phyloP scores from a whole-genome alignment of 2,329 filamentous ascomycete species.

The Aspergillus sp. region DNA sequence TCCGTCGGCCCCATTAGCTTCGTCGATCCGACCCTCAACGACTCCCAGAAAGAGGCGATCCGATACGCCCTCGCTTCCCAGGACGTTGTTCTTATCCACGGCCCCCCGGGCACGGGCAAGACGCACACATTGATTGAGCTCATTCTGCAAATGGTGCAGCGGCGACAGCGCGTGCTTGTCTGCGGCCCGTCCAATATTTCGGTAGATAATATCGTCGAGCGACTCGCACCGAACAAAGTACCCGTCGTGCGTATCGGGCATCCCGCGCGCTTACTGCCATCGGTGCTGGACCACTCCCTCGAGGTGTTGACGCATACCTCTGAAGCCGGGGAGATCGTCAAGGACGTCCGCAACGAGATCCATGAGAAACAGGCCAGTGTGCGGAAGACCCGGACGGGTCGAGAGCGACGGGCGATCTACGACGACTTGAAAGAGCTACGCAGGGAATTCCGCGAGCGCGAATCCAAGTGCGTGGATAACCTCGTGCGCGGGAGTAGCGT shows the following conservation, averaged over 20 bases:
- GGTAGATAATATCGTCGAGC: slow-evolving; percentile 96
- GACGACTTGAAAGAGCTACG: slow-evolving; percentile 74
- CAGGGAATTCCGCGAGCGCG: slow-evolving; percentile 79
- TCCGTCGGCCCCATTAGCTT: slow-evolving; percentile 43
- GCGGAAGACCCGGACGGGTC: slow-evolving; percentile 72
- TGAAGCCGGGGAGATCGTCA: slow-evolving; percentile 79
- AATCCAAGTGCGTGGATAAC: slow-evolving; percentile 69
- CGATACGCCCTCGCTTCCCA: slow-evolving; percentile 74
- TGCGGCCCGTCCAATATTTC: slow-evolving; percentile 95
- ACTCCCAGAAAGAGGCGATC: slow-evolving; percentile 56
- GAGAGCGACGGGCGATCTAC: slow-evolving; percentile 75
- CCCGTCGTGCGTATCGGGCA: slow-evolving; percentile 86
- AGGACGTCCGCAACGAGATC: slow-evolving; percentile 85
- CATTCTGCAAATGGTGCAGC: slow-evolving; percentile 78
- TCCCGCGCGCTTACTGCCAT: slow-evolving; percentile 79
- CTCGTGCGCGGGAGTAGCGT: slow-evolving; percentile 73
- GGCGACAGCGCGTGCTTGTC: slow-evolving; percentile 69
- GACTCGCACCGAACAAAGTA: slow-evolving; percentile 73
- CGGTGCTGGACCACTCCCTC: slow-evolving; percentile 79
- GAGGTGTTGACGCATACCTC: slow-evolving; percentile 86
- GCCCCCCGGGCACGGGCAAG: slow-evolving; percentile 91
- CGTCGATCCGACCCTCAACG: slow-evolving; percentile 49
- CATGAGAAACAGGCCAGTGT: slow-evolving; percentile 84
- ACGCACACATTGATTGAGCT: slow-evolving; percentile 94
- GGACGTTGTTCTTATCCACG: slow-evolving; percentile 85